Percentiles rank a stretch among this genome's conserved stretches.
Evolutionary conservation across 1,139 yeast species (phyloP).

Genomic region (Suhomyces bolitotheri): DNA sequence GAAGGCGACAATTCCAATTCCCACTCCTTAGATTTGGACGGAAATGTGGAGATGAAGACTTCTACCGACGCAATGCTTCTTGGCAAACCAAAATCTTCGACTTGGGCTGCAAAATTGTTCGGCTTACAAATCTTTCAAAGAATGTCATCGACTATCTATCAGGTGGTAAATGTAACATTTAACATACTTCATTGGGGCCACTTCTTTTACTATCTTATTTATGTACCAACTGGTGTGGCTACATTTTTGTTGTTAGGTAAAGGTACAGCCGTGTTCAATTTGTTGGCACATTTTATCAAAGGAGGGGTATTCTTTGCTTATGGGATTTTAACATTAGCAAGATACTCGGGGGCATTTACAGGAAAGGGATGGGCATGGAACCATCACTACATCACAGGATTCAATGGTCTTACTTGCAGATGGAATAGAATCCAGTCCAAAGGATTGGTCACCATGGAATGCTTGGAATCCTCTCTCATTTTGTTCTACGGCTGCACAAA

Average conservation of each 20-base stretch:
- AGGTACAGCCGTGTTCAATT: constrained; percentile 66
- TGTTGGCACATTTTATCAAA: constrained; percentile 92
- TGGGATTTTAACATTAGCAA: constrained; percentile 75
- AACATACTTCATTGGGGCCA: constrained; percentile 63
- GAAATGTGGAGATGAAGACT: constrained; percentile 17
- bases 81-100: neutral
- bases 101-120: constrained; percentile 8
- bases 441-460: constrained; percentile 78
- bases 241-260: constrained; percentile 70
- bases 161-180: constrained; percentile 36
- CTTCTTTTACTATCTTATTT: constrained; percentile 58
- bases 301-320: constrained; percentile 84
- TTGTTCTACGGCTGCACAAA: constrained; percentile 87
- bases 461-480: constrained; percentile 74
- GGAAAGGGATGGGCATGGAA: constrained; percentile 94
- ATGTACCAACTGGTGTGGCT: constrained; percentile 74
- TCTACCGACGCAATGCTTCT: constrained; percentile 19
- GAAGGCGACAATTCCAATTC: constrained; percentile 13
- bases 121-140: constrained; percentile 14
- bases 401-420: constrained; percentile 22
- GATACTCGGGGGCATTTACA: constrained; percentile 82
- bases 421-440: constrained; percentile 48
- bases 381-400: constrained; percentile 39
- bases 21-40: constrained; percentile 18
- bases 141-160: constrained; percentile 8